A percentile compares a stretch with the other conserved stretches of the same genome.
phyloP scores from a whole-genome alignment of 2,329 filamentous ascomycete species.

The Fusarium oxysporum region DNA sequence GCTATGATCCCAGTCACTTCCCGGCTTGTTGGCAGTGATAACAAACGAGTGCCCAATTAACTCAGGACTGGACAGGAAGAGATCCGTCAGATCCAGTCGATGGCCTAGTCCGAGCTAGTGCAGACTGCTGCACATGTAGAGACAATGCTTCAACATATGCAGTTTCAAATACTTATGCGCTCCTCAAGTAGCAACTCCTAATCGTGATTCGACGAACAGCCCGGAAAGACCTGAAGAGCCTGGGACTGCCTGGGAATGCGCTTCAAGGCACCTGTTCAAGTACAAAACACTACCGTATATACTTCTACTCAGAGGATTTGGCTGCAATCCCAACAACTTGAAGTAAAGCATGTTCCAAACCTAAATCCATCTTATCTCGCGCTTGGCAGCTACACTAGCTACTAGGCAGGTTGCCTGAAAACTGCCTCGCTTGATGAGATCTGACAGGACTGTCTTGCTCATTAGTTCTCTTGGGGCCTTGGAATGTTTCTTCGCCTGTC shows the following conservation, averaged over 20 bases:
- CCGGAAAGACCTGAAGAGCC: constrained; percentile 29
- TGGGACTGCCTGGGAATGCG: constrained; percentile 14
- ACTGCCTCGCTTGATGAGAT: background rate
- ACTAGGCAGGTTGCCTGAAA: background rate
- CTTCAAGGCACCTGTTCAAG: constrained; percentile 1
- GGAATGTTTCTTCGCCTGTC: background rate
- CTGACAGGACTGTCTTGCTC: background rate
- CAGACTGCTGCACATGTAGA: background rate
- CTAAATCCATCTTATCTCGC: constrained; percentile 29
- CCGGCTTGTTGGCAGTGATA: constrained; percentile 9
- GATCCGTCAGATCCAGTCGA: constrained; percentile 35
- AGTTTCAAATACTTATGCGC: background rate
- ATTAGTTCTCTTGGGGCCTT: constrained; percentile 10
- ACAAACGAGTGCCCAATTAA: constrained; percentile 32
- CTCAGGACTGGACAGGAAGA: constrained; percentile 28
- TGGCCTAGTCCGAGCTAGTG: constrained; percentile 31
- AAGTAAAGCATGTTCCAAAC: constrained; percentile 23
- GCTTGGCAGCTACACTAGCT: constrained; percentile 9
- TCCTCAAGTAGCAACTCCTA: background rate
- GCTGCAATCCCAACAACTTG: constrained; percentile 10
- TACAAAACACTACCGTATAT: constrained; percentile 3
- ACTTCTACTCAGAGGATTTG: constrained; percentile 5
- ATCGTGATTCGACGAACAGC: constrained; percentile 12
- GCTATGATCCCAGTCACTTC: constrained; percentile 12
- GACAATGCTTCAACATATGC: background rate